These are phyloP conservation scores for Sporothrix inflata DNA, from an alignment of 2,329 filamentous ascomycete genomes.

Conservation along the genomic window DNA sequence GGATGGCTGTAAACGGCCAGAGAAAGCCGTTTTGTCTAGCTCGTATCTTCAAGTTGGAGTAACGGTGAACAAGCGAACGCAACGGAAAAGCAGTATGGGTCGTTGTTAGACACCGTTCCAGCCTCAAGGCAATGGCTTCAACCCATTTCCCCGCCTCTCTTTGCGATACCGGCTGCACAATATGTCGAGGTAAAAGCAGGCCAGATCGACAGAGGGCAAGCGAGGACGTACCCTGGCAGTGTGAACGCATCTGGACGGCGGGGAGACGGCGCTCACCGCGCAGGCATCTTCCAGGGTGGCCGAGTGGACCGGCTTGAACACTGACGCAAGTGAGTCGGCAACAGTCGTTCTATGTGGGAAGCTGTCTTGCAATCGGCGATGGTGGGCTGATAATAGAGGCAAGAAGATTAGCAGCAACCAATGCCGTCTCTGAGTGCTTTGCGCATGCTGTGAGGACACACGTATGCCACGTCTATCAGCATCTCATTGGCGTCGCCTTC, in stretches of 20 bases:
- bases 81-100: slow-evolving; percentile 1
- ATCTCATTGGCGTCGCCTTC: neutral
- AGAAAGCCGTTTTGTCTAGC: neutral
- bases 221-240: no score
- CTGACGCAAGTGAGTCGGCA: neutral
- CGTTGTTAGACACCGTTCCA: neutral
- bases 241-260: neutral
- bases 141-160: neutral
- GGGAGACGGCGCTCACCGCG: neutral
- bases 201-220: neutral
- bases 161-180: slow-evolving; percentile 21
- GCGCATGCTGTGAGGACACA: neutral
- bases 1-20: neutral
- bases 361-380: neutral
- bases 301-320: neutral
- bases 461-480: neutral
- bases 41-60: neutral
- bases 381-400: neutral
- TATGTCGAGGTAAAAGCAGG: neutral
- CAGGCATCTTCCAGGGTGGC: neutral
- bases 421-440: neutral
- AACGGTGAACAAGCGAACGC: neutral
- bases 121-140: neutral
- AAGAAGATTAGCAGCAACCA: neutral
- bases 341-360: no score